Percentiles rank a stretch among this genome's conserved stretches.
These are phyloP conservation scores for Zygoascus meyerae DNA, from an alignment of 1,139 yeast species.

Conservation along the genomic window DNA sequence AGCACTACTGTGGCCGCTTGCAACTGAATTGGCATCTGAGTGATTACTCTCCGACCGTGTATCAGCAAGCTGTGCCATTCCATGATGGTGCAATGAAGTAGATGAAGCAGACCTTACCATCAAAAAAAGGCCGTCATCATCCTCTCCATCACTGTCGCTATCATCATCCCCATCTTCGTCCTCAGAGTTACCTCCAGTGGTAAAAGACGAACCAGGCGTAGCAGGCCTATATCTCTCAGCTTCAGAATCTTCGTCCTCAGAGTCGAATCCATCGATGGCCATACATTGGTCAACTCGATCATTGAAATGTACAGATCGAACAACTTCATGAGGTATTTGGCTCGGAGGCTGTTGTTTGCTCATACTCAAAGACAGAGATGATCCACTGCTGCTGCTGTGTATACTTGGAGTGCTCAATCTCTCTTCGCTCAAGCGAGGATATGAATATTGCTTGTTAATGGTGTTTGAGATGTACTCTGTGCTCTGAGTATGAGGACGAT, in stretches of 20 bases:
- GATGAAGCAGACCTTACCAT: slow-evolving; percentile 40
- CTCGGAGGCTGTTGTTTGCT: slow-evolving; percentile 10
- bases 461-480: slow-evolving; percentile 30
- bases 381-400: slow-evolving; percentile 9
- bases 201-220: not conserved
- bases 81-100: slow-evolving; percentile 29
- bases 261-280: slow-evolving; percentile 45
- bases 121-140: slow-evolving; percentile 66
- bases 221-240: slow-evolving; percentile 7
- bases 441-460: slow-evolving; percentile 31
- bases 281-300: slow-evolving; percentile 91
- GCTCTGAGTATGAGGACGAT: slow-evolving; percentile 28
- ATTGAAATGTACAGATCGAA: slow-evolving; percentile 78
- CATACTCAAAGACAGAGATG: slow-evolving; percentile 7
- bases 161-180: slow-evolving; percentile 28
- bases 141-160: slow-evolving; percentile 49
- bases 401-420: slow-evolving; percentile 8
- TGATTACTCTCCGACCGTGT: not conserved
- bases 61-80: slow-evolving; percentile 10
- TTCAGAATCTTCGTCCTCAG: slow-evolving; percentile 15
- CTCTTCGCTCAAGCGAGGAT: slow-evolving; percentile 10
- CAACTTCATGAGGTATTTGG: slow-evolving; percentile 28
- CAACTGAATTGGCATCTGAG: not conserved
- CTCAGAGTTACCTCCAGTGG: not conserved
- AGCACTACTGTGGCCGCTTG: not conserved